Evolutionary conservation across 2,329 filamentous ascomycete genomes (phyloP), one percentile per base, ranked within the genome.

Genomic region (Fusarium verticillioides): DNA sequence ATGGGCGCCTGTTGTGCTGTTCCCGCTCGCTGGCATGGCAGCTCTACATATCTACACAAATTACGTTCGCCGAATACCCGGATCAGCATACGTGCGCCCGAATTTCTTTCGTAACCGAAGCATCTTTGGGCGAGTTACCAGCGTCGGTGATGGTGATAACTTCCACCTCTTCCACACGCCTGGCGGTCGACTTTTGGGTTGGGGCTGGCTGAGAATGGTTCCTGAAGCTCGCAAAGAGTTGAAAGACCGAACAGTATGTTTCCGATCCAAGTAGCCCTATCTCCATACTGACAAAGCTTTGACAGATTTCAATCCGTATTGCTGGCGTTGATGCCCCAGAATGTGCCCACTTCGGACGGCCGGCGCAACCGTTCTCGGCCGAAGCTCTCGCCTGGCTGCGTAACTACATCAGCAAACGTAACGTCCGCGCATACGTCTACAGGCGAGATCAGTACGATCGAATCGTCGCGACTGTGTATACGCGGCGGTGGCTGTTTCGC

Each of bases 101-200:
- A 85, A 86, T 16, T 92, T 92, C 79, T 96, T 96, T 80, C 90
- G 93, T 50, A 91, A 86, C 69, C 88, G 93, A 76, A 95, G 90
- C 75, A 80, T 99, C 46, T 93, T 96, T 76, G 96, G 96, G 19
- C 89, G 89, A 70, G 96, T 98, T 46, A 98, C 96, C 18, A 95
- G 93, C 76, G 96, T 99, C 30, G 96, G 97, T 46, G 96, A 99
- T 86, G 97, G 95, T 8, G 96, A 99, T 82, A 96, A 96, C 80
- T 98, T 99, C 81, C 93, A 96, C 76, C 82, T 99, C 53, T 99
- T 93, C 81, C 96, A 99, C 82, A 98, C 95, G 0, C 96, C 96
- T 0, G 96, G 96, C n/a, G 96, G 96, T 16, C 88, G 91, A 74
- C 82, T 95, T 58, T 88, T 92, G 16, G 96, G 96, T 60, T 99